These are phyloP conservation scores for Solanum hybrid DNA, from an alignment of 305 asterid genomes.

Conservation along the genomic window DNA sequence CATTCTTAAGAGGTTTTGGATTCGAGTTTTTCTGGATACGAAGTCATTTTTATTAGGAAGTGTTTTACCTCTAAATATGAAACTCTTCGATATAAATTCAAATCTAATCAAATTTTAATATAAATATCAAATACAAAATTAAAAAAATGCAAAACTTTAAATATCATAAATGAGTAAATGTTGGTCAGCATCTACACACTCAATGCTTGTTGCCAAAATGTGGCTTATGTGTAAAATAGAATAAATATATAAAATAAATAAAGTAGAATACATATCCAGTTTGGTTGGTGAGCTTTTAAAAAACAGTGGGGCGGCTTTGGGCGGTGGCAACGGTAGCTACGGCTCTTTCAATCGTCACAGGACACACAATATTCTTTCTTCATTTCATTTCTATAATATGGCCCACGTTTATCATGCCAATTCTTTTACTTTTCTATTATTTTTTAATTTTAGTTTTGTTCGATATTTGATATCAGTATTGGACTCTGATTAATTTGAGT, in stretches of 20 bases:
- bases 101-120: too few relatives aligned
- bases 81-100: too few relatives aligned
- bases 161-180: neutral
- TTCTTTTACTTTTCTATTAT: neutral
- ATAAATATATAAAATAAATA: neutral
- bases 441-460: neutral
- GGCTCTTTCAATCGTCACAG: neutral
- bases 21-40: too few relatives aligned
- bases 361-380: neutral
- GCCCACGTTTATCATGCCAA: constrained; percentile 3
- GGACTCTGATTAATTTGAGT: neutral
- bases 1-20: too few relatives aligned
- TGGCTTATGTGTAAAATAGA: neutral
- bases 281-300: neutral
- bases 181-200: neutral
- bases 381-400: neutral
- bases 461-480: neutral
- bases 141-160: neutral
- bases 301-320: constrained; percentile 9
- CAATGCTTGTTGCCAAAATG: neutral
- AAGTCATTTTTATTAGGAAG: too few relatives aligned
- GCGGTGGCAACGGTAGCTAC: constrained; percentile 5
- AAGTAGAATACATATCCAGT: neutral
- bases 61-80: too few relatives aligned
- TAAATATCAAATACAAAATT: too few relatives aligned